Percentiles rank a stretch among this genome's conserved stretches.
Conservation (phyloP, 164 flowering plant species). For the Aristolochia fimbriata region DNA sequence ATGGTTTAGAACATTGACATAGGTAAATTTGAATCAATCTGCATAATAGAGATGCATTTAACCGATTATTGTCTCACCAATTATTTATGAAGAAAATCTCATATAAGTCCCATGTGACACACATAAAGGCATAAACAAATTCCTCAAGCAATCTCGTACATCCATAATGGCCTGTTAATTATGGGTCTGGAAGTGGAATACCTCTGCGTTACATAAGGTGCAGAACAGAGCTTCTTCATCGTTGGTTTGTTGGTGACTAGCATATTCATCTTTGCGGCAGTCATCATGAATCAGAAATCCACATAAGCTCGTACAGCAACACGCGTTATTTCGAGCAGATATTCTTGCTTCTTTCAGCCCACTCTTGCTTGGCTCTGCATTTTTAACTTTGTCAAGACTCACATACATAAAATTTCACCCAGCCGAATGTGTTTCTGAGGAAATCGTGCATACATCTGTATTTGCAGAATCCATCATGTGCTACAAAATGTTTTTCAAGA, state of each 20-base stretch:
- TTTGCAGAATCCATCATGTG: constrained; percentile 19
- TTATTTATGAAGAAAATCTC: too few species aligned
- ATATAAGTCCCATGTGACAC: too few species aligned
- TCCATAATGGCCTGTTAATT: too few species aligned
- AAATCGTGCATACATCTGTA: too few species aligned
- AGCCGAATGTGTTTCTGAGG: too few species aligned
- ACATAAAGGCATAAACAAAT: too few species aligned
- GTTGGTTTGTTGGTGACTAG: constrained; percentile 33
- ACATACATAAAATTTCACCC: too few species aligned
- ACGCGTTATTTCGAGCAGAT: constrained; percentile 19
- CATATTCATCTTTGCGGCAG: constrained; percentile 61
- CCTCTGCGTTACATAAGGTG: constrained; percentile 97
- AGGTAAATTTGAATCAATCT: too few species aligned
- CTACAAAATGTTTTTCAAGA: constrained; percentile 22
- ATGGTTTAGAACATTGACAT: too few species aligned
- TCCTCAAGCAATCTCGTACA: too few species aligned
- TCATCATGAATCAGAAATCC: constrained; percentile 61
- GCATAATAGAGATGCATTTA: too few species aligned
- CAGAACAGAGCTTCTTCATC: constrained; percentile 90
- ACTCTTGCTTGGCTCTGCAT: constrained; percentile 33
- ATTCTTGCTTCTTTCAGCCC: constrained; percentile 30
- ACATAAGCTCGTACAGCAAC: constrained; percentile 40
- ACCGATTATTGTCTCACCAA: too few species aligned
- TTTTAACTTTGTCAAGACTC: background rate
- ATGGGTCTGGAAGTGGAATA: constrained; percentile 10